Evolutionary conservation across 257 asterid genomes (phyloP), one percentile per base, ranked within the genome.

Genomic region (Ligustrum vulgare): DNA sequence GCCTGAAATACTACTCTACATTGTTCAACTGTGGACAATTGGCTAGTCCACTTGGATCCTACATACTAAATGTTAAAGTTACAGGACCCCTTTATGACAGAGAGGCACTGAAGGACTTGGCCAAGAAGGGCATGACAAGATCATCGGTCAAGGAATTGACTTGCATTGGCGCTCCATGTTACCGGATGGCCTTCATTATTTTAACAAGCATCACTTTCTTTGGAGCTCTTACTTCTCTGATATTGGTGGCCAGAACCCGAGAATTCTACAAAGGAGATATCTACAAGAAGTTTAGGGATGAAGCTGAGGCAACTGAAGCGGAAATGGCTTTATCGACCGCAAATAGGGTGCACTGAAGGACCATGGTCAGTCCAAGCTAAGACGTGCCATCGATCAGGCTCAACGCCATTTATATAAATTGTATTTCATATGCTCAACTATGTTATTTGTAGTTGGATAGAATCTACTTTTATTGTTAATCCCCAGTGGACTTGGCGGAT

Each of bases 11-110:
- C 62, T 90, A 86, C 76, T 88, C 96, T 28, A 89, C 96, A 7
- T 71, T 90, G 84, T 90, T 92, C 82, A 92, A 90, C 28, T 90
- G 96, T 76, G 97, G 94, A 0, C 97, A 92, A 72, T 37, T 92
- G 78, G 97, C 88, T 0, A 92, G 91, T 74, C 97, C 96, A 0
- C 77, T 90, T 37, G 96, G 97, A 5, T 87, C 97, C 3, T 92
- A 90, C 71, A 73, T 89, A 18, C 68, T 92, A 72, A 92, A 92
- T 75, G 97, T 88, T 23, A 86, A 72, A 72, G 85, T 91, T 3
- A 78, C 96, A 0, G 96, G 96, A 1, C 89, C 84, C 0, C 89
- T 92, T 1, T 90, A 92, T 6, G 97, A 92, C n/a, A 56, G 80
- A 65, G 86, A 90, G 84, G 97, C 97, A 0, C 11, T 87, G 64